phyloP scores from a whole-genome alignment of 192 early-diverging fungal genomes.

The Spizellomyces punctatus region DNA sequence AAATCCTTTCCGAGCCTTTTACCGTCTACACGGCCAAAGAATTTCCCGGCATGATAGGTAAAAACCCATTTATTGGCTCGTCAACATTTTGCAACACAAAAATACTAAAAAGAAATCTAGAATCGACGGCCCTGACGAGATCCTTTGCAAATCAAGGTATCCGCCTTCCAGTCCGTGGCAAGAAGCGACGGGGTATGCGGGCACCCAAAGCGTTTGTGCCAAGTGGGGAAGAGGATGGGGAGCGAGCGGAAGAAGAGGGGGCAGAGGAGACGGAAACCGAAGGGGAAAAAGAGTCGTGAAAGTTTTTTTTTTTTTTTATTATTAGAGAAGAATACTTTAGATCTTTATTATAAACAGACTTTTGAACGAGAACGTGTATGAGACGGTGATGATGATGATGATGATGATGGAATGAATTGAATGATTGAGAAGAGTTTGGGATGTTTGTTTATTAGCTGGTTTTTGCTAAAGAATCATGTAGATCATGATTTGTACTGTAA shows the following conservation, averaged over 20 bases:
- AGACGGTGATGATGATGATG: too few species aligned
- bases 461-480: too few species aligned
- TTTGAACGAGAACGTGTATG: too few species aligned
- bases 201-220: not conserved
- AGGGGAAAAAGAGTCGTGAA: not conserved
- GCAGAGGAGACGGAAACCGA: not conserved
- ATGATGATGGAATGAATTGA: too few species aligned
- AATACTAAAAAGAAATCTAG: slow-evolving; percentile 7
- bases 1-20: slow-evolving; percentile 29
- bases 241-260: not conserved
- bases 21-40: slow-evolving; percentile 36
- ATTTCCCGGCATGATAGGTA: slow-evolving; percentile 44
- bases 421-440: too few species aligned
- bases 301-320: too few species aligned
- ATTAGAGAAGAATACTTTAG: too few species aligned
- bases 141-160: slow-evolving; percentile 41
- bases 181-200: slow-evolving; percentile 5
- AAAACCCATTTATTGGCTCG: not conserved
- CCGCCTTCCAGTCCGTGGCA: slow-evolving; percentile 20
- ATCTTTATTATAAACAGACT: too few species aligned
- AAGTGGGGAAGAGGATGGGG: not conserved
- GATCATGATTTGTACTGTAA: too few species aligned
- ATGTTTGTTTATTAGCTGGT: too few species aligned
- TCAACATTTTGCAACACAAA: not conserved
- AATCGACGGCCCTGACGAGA: slow-evolving; percentile 36